Base-by-base conservation (phyloP, 2,329 filamentous ascomycete species). In the Nigrograna mackinnonii region DNA sequence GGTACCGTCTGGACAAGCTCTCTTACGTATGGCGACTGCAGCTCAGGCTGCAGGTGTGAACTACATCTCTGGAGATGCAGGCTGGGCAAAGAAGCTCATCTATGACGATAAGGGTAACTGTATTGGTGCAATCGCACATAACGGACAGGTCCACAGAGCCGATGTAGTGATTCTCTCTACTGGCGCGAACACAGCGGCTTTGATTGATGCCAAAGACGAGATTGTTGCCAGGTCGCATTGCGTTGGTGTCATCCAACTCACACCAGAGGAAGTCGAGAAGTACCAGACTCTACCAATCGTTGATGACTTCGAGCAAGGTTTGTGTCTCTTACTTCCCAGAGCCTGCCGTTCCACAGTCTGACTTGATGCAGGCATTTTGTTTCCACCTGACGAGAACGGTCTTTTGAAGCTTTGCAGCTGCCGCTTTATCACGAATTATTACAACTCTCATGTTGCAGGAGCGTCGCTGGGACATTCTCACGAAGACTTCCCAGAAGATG, bases 1-100 rank as follows among this genome's bases (percentile, higher is more conserved):
- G 31, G 31, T 33, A 9, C 31, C 31, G n/a, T 33, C 2, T 85
- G 80, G 77, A 72, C 69, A 20, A 82, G 82, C 6, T 85, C 84
- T 56, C 69, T 80, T 32, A 85, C 11, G 31, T 2, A 85, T 54
- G 68, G 67, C 4, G 72, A 78, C 5, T 79, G 76, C 9, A 79
- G 81, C 2, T 83, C 83, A 41, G 79, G 58, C 62, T 4, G 70
- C 58, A 6, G 64, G 67, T n/a, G 66, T 69, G 16, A 56, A 65
- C 3, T 54, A 47, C 32, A 28, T 48, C 21, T 35, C 28, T 9
- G 50, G 50, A 13, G 41, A 47, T 4, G 45, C 41, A 22, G 54
- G 55, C 2, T 46, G 40, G 22, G 47, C 12, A 44, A 59, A 2
- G 64, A 71, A 18, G 62, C 46, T 28, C 40, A 44, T 31, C 31